phyloP scores from a whole-genome alignment of 331 rosid species.

The Pyracantha coccinea region DNA sequence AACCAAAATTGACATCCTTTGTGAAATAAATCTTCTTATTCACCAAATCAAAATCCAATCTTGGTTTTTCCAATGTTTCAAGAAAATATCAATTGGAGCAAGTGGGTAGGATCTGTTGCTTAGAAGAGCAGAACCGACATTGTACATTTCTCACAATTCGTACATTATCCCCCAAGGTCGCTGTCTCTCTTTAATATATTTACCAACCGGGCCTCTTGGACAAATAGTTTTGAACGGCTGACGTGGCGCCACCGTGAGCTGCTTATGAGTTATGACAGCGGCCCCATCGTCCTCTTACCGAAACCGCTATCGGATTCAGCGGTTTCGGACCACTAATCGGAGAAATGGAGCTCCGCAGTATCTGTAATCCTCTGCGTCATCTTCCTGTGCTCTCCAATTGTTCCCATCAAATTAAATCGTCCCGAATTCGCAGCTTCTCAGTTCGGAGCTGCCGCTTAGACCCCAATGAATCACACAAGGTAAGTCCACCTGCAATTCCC shows the following conservation, averaged over 20 bases:
- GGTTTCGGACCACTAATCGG: neutral
- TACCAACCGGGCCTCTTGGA: neutral
- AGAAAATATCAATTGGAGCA: neutral
- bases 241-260: neutral
- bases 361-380: slow-evolving; percentile 27
- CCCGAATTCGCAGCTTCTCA: slow-evolving; percentile 16
- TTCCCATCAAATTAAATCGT: slow-evolving; percentile 7
- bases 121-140: neutral
- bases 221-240: neutral
- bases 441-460: slow-evolving; percentile 36
- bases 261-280: neutral
- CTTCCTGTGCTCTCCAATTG: slow-evolving; percentile 23
- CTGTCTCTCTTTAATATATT: neutral
- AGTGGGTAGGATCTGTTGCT: neutral
- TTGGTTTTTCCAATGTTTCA: neutral
- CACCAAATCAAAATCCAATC: neutral
- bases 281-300: neutral
- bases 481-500: neutral
- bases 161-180: neutral
- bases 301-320: neutral
- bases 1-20: neutral
- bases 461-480: slow-evolving; percentile 47
- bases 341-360: slow-evolving; percentile 46
- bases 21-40: neutral
- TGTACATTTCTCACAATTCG: neutral